Evolutionary conservation across 257 asterid species (phyloP), one percentile per base, ranked within the genome.

Genomic region (Nicotiana sylvestris): DNA sequence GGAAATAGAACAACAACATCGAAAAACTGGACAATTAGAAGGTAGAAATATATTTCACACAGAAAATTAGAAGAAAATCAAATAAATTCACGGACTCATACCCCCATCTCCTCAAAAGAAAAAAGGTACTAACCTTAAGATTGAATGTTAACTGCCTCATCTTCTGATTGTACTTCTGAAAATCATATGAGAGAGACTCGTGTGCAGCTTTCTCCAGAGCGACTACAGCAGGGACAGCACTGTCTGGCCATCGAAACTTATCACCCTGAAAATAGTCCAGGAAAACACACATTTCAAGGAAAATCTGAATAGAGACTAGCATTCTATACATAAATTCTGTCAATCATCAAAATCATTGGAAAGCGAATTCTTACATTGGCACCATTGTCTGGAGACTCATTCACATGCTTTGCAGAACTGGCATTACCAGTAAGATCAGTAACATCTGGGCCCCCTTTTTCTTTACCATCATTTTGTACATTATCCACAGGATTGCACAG

Each of bases 151-250:
- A 70, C 57, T 89, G 92, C 87, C 97, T 84, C 99, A 94, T 90
- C 92, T 96, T 96, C 72, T 89, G 93, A 76, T 92, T 92, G 81
- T 93, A 95, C 89, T 92, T 95, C 85, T 79, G 89, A 85, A 87
- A 89, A 85, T 90, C 93, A 60, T 88, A 83, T 58, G 93, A 83
- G 66, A 90, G 87, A 65, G 85, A 67, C 60, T 91, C 92, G 67
- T 93, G 92, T 32, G 93, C 90, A 3, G 90, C 95, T 83, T 91
- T 87, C 91, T 95, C 99, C 85, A 95, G 94, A 78, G 94, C 90
- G 82, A 82, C 87, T 84, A 91, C 87, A 70, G 88, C 89, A 49
- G 83, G 57, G 84, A 91, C 95, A 81, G 91, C 98, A 13, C 88
- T 84, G 81, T 89, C 92, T 56, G 97, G 97, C 97, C 98, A 95